Evolutionary conservation across 768 basidiomycete species (phyloP), one percentile per base, ranked within the genome.

Genomic region (Russula lepida): DNA sequence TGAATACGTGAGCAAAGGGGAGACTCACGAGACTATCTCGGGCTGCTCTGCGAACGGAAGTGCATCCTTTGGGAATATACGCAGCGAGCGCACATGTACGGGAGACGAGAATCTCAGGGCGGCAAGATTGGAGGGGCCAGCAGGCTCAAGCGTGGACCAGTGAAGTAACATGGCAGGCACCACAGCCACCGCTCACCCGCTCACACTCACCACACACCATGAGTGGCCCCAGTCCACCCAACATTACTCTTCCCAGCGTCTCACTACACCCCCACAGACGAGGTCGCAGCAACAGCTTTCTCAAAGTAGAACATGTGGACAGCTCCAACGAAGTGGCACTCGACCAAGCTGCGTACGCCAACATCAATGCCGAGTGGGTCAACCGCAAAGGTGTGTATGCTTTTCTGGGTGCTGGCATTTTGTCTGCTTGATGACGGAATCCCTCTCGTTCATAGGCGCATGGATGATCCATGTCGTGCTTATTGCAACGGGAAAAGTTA

Each of bases 381-480:
- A 93, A 95, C 69, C 83, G 87, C 62, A 95, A 95, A 76, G 92
- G 92, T 89, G 46, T 53, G 74, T 70, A 54, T 54, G 19, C 37
- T 35, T 8, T 7, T 8, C 46, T 7, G 15, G 5, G 12, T 13
- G 7, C 35, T 27, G 5, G 6, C 46, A 15, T n/a, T 6, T 47
- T 47, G 25, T 17, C 25, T 27, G 23, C 2, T 27, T 47, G 15
- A 15, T 47, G 25, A 27, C 11, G 6, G 12, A 19, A 15, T 25
- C 46, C 46, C 13, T 47, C 4, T 47, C 7, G 4, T 21, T 46
- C 9, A 23, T 39, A 98, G 95, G 97, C 60, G 95, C 97, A 67
- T 99, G 97, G 97, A 76, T 95, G 67, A 98, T 99, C 62, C 97
- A 99, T 72, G 84, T 95, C 58, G 86, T 98, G 43, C 84, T 99